Base-by-base conservation (phyloP, 768 basidiomycete species). In the Ramaria sp. region DNA sequence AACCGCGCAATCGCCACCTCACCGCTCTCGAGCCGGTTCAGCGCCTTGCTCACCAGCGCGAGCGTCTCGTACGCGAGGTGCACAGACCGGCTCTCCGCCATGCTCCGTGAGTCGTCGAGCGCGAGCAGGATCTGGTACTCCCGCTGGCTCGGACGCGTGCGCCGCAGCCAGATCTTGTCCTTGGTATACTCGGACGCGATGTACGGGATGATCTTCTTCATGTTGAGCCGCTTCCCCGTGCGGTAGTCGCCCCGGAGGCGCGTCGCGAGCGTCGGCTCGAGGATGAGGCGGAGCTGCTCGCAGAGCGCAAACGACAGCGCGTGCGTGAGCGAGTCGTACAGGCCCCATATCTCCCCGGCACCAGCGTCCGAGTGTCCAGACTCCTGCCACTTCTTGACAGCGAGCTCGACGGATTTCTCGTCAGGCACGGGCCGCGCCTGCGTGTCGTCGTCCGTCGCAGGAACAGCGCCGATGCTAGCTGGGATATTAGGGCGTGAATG, bases 111-210 rank as follows among this genome's bases (percentile, higher is more conserved):
- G 73, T 98, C 96, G 66, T 98, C 96, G 50, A 99, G 79, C 10
- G 92, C 88, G 57, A 99, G 78, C 41, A 98, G 79, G 1, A 99
- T 83, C 66, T 99, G 95, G 69, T 98, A 98, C 66, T 96, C 94
- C 49, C 96, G 80, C 64, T 89, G 84, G 67, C 90, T 92, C 5
- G 96, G 95, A 51, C 88, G 84, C 3, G 94, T 96, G 20, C 96
- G 81, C 24, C 95, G 86, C 37, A 98, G 75, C 96, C 96, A 99
- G 61, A 98, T 98, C 72, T 94, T 94, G 78, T 99, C 95, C 69
- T 98, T 98, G 52, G 94, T 98, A 75, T 91, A 99, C 72, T 99
- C 96, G 71, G 88, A 91, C 37, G 96, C 95, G 59, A 99, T 94
- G 75, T 95, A 98, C 3, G 89, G 83, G 59, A 99, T 94, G 68